A percentile compares a stretch with the other conserved stretches of the same genome.
Conservation (phyloP, 1,139 yeast genomes). For the Magnusiomyces sp. region DNA sequence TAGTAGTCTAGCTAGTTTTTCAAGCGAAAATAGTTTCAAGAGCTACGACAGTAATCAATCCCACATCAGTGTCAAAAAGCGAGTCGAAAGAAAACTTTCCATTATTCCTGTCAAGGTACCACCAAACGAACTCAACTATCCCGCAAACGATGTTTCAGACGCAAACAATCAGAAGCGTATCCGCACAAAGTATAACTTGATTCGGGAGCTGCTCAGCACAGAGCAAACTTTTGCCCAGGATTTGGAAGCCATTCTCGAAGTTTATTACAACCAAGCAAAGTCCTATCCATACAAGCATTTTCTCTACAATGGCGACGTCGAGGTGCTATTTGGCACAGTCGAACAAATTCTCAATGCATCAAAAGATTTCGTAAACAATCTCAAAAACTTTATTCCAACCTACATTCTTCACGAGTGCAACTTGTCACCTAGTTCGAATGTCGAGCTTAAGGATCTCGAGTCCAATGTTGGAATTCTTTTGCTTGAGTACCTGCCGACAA, state of each 20-base stretch:
- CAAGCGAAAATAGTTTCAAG: no score
- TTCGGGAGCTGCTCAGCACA: constrained; percentile 32
- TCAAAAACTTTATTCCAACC: constrained; percentile 23
- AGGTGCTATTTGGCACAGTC: constrained; percentile 27
- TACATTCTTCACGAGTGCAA: constrained; percentile 19
- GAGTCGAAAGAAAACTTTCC: no score
- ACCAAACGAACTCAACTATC: no score
- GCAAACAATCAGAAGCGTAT: constrained; percentile 18
- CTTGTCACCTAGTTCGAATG: constrained; percentile 15
- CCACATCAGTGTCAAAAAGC: no score
- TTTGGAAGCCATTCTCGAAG: constrained; percentile 28
- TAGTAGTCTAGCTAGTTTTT: no score
- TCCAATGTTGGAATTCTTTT: constrained; percentile 30
- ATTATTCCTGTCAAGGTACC: no score
- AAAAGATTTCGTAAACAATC: constrained; percentile 22
- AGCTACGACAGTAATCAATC: no score
- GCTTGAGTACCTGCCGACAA: constrained; percentile 26
- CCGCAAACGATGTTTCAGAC: no score
- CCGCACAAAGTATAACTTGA: constrained; percentile 24
- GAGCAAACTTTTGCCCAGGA: constrained; percentile 32
- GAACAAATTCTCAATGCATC: constrained; percentile 27
- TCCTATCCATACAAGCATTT: constrained; percentile 23
- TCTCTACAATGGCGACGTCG: constrained; percentile 26
- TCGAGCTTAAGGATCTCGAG: constrained; percentile 22
- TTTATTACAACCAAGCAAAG: constrained; percentile 24